Evolutionary conservation across 495 filamentous ascomycete genomes (phyloP), one percentile per base, ranked within the genome.

Genomic region (Cudoniella acicularis): DNA sequence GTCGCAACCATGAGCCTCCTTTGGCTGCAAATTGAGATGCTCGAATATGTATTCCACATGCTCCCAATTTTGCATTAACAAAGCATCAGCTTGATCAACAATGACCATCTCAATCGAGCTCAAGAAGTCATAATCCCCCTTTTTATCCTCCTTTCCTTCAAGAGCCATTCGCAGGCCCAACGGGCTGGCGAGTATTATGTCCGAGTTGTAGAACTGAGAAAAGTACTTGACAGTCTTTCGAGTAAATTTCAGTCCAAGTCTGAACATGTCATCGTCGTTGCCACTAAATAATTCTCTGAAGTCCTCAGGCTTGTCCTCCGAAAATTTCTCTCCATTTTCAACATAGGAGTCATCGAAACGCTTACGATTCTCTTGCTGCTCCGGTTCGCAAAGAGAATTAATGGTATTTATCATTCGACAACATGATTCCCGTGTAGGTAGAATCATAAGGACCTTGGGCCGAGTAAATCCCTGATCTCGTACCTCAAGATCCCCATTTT

Each of bases 61-160:
- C 64, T 96, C 92, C 94, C 95, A 98, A 72, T 96, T 96, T 68
- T 98, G 94, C 92, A 96, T 97, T 17, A 92, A 81, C 16, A 98
- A 78, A 1, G 92, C 91, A 70, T 98, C 95, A 42, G 91, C 89
- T 69, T 96, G 91, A 71, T 98, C 94, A 48, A 95, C 78, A 40
- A 98, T 77, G 22, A 91, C 85, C 10, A 98, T 69, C 71, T 98
- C 94, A 64, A 98, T 89, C 0, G 91, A 96, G 48, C 86, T 91
- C 20, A 98, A 80, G 69, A 96, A 98, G 70, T 98, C 94, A 64
- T 83, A 85, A 67, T 98, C 94, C 10, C 83, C 75, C 67, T 92
- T 93, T 72, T 92, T 92, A 40, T 78, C 72, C 23, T 84, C 83
- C 53, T 89, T 81, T 45, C 87, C 83, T 40, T 92, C 92, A 62